A percentile compares a stretch with the other conserved stretches of the same genome.
phyloP scores from a whole-genome alignment of 106 monocot genomes.

The Posidonia australis region DNA sequence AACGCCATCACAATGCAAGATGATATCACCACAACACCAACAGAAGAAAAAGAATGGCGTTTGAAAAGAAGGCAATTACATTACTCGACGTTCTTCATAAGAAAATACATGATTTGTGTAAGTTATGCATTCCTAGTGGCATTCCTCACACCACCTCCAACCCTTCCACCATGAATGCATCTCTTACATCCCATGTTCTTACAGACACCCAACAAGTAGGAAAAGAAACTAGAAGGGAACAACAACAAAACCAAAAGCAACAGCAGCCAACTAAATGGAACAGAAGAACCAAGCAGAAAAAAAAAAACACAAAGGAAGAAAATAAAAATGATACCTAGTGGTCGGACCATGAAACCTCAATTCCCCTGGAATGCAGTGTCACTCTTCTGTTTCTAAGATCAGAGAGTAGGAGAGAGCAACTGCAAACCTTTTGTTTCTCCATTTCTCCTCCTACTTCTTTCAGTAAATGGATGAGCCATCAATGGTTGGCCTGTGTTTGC shows the following conservation, averaged over 20 bases:
- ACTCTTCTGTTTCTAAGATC: background rate
- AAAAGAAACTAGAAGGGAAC: background rate
- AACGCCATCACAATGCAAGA: background rate
- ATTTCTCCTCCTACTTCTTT: background rate
- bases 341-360: slow-evolving; percentile 3
- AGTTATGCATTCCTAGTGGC: background rate
- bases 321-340: background rate
- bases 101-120: background rate
- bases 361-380: slow-evolving; percentile 3
- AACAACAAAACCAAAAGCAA: background rate
- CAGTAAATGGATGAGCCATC: too few relatives aligned
- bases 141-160: too few relatives aligned
- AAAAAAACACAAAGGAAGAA: background rate
- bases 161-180: background rate
- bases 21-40: background rate
- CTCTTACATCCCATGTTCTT: background rate
- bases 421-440: background rate
- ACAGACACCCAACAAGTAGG: background rate
- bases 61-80: background rate
- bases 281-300: background rate
- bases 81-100: background rate
- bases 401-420: background rate
- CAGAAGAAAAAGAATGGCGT: background rate
- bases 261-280: background rate
- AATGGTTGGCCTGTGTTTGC: too few relatives aligned